Evolutionary conservation across 179 eudicot species (phyloP).

Genomic region (Sideroxylon spinosum): DNA sequence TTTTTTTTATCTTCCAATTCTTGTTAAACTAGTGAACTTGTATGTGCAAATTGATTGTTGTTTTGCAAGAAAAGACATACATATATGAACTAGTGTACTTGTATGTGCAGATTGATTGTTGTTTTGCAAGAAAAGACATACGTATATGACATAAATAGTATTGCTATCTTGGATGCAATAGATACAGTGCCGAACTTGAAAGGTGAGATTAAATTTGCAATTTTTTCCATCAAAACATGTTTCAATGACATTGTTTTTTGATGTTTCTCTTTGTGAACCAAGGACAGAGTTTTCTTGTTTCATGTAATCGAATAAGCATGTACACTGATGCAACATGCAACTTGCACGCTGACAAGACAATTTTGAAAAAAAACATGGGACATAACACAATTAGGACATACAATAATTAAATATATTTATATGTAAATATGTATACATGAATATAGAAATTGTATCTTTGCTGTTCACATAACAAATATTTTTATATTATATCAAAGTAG

Average conservation of each 20-base stretch:
- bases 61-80: constrained; percentile 71
- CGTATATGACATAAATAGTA: constrained; percentile 68
- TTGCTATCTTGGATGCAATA: constrained; percentile 59
- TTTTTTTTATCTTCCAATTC: constrained; percentile 3
- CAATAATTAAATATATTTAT: too few relatives aligned
- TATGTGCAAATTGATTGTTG: constrained; percentile 70
- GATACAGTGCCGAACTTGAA: constrained; percentile 81
- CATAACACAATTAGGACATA: too few relatives aligned
- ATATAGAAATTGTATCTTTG: too few relatives aligned
- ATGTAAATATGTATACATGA: too few relatives aligned
- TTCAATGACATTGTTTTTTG: not conserved
- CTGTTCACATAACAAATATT: too few relatives aligned
- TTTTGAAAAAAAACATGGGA: too few relatives aligned
- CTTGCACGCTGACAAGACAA: too few relatives aligned
- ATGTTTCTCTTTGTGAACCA: not conserved
- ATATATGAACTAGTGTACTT: constrained; percentile 52
- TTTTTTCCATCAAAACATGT: not conserved
- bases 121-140: constrained; percentile 71
- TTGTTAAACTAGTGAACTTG: constrained; percentile 6
- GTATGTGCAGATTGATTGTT: constrained; percentile 70
- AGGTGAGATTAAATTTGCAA: constrained; percentile 37
- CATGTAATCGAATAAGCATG: not conserved
- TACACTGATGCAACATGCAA: too few relatives aligned
- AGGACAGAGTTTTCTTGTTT: not conserved
- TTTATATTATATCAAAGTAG: too few relatives aligned